Evolutionary conservation across 768 basidiomycete species (phyloP), one percentile per base, ranked within the genome.

Genomic region (Leccinum barrowsii): DNA sequence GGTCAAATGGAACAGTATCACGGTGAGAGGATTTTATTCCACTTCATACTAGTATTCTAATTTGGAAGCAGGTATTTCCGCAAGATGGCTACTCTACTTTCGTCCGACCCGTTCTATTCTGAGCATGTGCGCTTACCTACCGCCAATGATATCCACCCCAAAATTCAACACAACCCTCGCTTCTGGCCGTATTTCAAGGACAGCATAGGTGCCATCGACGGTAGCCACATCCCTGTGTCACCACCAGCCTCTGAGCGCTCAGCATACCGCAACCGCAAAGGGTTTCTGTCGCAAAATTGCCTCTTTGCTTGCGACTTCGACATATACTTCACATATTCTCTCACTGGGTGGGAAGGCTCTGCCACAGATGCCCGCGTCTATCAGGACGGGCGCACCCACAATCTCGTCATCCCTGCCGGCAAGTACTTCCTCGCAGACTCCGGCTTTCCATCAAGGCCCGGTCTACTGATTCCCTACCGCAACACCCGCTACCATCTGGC

Each of bases 111-210:
- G 4, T 28, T 49, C 26, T 49, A 49, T 49, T 26, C 13, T 1
- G 3, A 2, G 4, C 24, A 26, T 28, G 22, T 49, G 15, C 13
- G n/a, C 15, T 4, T 21, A 7, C 48, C 26, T 15, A 15, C 19
- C 13, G 26, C 26, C 17, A 21, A 49, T 5, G 3, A 3, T 15
- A 21, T 49, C 24, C 26, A 21, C 21, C 26, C 15, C 24, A 49
- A 55, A n/a, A 37, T 55, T 6, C 12, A 19, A 5, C 2, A 17
- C 0, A 49, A 55, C 35, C 34, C 32, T 2, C 32, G 19, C 4
- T 55, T 55, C 13, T 55, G n/a, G n/a, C 54, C 47, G 12, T 55
- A 49, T 10, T 55, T 55, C 13, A 35, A 49, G 17, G 22, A 55
- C 17, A 15, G 5, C 0, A 22, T 55, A 6, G 47, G 54, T 13